These are phyloP conservation scores for Zizania palustris DNA, from an alignment of 202 grass and related monocot species.

Conservation along the genomic window DNA sequence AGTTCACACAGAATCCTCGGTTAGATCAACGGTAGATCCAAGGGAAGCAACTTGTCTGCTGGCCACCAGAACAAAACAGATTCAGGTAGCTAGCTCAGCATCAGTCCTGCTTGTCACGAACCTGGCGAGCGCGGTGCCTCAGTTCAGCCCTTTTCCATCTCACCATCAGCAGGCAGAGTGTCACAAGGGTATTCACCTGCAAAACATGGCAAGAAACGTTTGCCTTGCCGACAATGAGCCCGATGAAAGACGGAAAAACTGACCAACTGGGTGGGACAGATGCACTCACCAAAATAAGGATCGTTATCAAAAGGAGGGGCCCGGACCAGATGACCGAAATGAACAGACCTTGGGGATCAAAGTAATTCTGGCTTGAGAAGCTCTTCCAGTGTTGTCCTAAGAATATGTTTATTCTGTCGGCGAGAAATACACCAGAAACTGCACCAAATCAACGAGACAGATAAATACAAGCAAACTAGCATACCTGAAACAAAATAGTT, in stretches of 20 bases:
- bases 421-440: conserved; percentile 94
- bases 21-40: conserved; percentile 39
- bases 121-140: conserved; percentile 61
- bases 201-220: conserved; percentile 13
- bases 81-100: conserved; percentile 8
- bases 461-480: neutral
- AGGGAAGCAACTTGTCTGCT: conserved; percentile 3
- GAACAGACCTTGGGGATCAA: conserved; percentile 86
- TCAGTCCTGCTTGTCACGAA: conserved; percentile 74
- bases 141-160: conserved; percentile 88
- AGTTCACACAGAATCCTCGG: conserved; percentile 12
- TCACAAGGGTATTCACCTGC: conserved; percentile 89
- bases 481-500: neutral
- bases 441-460: conserved; percentile 19
- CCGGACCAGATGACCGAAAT: conserved; percentile 95
- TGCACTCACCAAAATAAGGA: conserved; percentile 76
- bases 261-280: neutral
- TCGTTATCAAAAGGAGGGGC: conserved; percentile 73
- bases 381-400: conserved; percentile 78
- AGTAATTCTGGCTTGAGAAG: conserved; percentile 95
- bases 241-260: neutral
- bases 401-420: conserved; percentile 78
- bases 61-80: neutral
- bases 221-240: neutral
- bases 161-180: conserved; percentile 67